phyloP scores from a whole-genome alignment of 2,329 filamentous ascomycete genomes.

The Fusarium verticillioides region DNA sequence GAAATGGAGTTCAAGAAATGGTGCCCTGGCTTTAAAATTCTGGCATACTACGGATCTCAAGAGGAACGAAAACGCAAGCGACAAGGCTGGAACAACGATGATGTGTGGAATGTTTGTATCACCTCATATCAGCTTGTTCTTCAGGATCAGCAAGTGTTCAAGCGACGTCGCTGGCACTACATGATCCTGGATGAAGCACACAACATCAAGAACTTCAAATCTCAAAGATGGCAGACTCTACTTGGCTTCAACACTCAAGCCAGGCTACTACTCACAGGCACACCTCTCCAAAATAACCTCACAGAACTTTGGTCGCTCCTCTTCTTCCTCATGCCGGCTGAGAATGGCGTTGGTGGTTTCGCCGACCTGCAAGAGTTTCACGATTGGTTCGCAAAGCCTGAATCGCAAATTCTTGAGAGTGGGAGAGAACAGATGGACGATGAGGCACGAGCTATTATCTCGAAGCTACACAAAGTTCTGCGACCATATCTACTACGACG shows the following conservation, averaged over 20 bases:
- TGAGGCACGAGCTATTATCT: conserved; percentile 90
- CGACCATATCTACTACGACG: conserved; percentile 91
- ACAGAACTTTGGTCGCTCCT: conserved; percentile 97
- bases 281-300: conserved; percentile 95
- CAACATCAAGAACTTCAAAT: conserved; percentile 99
- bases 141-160: conserved; percentile 93
- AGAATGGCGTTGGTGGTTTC: conserved; percentile 87
- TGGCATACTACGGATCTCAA: conserved; percentile 95
- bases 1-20: conserved; percentile 99
- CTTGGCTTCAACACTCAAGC: conserved; percentile 93
- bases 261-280: conserved; percentile 89
- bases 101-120: conserved; percentile 96
- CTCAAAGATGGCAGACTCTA: conserved; percentile 94
- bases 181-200: conserved; percentile 98
- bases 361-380: conserved; percentile 96
- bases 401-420: conserved; percentile 95
- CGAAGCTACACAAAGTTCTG: conserved; percentile 92
- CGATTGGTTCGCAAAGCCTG: conserved; percentile 93
- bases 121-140: conserved; percentile 97
- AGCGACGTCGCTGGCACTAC: conserved; percentile 94
- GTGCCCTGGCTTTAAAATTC: conserved; percentile 96
- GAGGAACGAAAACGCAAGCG: conserved; percentile 93
- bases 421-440: conserved; percentile 94
- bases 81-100: conserved; percentile 91
- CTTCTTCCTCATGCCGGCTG: conserved; percentile 95